Evolutionary conservation across 2,329 filamentous ascomycete species (phyloP).

Genomic region (Epichloe scottii): DNA sequence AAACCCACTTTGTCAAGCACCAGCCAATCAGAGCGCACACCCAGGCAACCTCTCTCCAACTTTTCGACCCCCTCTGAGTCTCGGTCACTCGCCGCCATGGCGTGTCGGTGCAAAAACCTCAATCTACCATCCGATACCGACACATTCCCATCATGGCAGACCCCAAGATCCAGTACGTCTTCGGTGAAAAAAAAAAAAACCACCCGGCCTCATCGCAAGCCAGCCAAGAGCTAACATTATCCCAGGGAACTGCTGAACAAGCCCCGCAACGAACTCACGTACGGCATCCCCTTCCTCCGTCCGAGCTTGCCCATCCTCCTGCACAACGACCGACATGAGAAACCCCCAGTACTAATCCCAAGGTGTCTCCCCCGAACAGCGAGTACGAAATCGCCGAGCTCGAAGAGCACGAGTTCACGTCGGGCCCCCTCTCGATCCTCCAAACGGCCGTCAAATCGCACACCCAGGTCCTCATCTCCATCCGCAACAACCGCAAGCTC

Average conservation of each 20-base stretch:
- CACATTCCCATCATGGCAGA: slow-evolving; percentile 40
- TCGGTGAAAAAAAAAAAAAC: neutral
- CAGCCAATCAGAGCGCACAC: slow-evolving; percentile 16
- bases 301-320: slow-evolving; percentile 7
- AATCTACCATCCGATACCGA: slow-evolving; percentile 8
- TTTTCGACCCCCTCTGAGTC: slow-evolving; percentile 13
- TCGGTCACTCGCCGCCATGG: slow-evolving; percentile 21
- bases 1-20: neutral
- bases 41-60: slow-evolving; percentile 18
- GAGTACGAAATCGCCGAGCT: slow-evolving; percentile 82
- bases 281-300: slow-evolving; percentile 27
- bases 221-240: slow-evolving; percentile 15
- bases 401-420: slow-evolving; percentile 43
- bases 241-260: slow-evolving; percentile 76
- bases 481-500: slow-evolving; percentile 96
- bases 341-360: neutral
- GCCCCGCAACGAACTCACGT: slow-evolving; percentile 85
- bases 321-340: slow-evolving; percentile 2
- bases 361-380: slow-evolving; percentile 28
- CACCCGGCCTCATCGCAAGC: neutral
- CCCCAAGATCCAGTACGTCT: slow-evolving; percentile 57
- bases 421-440: slow-evolving; percentile 65
- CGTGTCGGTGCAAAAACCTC: slow-evolving; percentile 5
- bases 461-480: slow-evolving; percentile 91
- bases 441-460: slow-evolving; percentile 93